Base-by-base conservation (phyloP, 306 rosid genomes). In the Glycine latifolia region DNA sequence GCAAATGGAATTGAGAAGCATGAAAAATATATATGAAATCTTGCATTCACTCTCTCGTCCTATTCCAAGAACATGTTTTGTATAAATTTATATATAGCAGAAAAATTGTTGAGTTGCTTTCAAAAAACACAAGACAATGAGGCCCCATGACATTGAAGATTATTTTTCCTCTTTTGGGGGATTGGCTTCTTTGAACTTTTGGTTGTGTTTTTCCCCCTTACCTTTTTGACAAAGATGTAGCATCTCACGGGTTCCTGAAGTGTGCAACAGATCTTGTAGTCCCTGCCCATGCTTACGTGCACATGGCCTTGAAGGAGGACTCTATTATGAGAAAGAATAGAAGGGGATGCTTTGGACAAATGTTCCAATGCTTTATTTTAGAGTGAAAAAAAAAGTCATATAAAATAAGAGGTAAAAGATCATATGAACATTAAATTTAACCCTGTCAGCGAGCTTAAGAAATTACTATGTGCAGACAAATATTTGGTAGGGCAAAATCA, bases 241-340 rank as follows among this genome's bases (percentile, higher is more conserved):
- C 88, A 78, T 81, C 68, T 81, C 87, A 84, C 75, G 77, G 77
- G 72, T 60, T 74, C 73, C 53, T 52, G 2, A 55, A 60, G 67
- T 69, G 74, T 68, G 88, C 26, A 55, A 44, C 80, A 84, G 88
- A 84, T 84, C 88, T 68, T 82, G 85, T 63, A 73, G 82, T 16
- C 86, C 79, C 62, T 75, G 86, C 83, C 92, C 89, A 88, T 84
- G 71, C 91, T 50, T 56, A 74, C 69, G 59, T 55, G 85, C 91
- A 91, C 92, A 86, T 91, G 88, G 83, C 72, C 75, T 33, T 67
- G 39, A 73, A 81, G 61, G n/a, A 67, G 3, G 14, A 77, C 83
- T 73, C 58, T 68, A 17, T 81, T 43, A 67, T 72, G 76, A 41
- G 78, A 77, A 14, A 41, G 59, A 70, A 39, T 20, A 46, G 15